These are phyloP conservation scores for Penicillium oxalicum DNA, from an alignment of 2,329 filamentous ascomycete species.

Conservation along the genomic window DNA sequence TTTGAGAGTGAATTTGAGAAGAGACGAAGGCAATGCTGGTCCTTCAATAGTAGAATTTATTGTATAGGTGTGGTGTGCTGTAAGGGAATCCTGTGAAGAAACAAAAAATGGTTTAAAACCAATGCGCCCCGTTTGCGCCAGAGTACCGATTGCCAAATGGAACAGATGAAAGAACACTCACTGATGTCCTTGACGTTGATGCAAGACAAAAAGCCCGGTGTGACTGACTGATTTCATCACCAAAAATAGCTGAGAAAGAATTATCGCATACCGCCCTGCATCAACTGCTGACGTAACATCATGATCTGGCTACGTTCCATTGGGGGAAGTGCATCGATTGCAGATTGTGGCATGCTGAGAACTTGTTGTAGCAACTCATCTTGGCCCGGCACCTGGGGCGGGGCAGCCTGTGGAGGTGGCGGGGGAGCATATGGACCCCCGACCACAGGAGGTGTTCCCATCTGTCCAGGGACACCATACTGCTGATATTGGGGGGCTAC, in stretches of 20 bases:
- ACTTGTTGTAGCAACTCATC: conserved; percentile 75
- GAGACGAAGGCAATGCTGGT: too few relatives aligned
- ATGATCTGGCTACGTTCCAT: conserved; percentile 74
- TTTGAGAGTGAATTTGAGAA: too few relatives aligned
- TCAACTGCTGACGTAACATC: conserved; percentile 62
- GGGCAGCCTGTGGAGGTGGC: conserved; percentile 34
- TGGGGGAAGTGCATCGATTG: conserved; percentile 72
- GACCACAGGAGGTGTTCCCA: conserved; percentile 48
- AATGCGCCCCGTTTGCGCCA: background rate
- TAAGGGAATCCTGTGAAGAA: background rate
- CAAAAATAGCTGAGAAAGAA: background rate
- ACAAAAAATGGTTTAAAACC: background rate
- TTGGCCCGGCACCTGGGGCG: conserved; percentile 51
- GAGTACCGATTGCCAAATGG: too few relatives aligned
- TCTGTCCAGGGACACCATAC: conserved; percentile 40
- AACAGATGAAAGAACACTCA: background rate
- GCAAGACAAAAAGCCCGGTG: background rate
- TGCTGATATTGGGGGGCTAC: conserved; percentile 34
- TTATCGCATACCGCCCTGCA: conserved; percentile 36
- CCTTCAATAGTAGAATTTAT: too few relatives aligned
- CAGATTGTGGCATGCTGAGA: conserved; percentile 69
- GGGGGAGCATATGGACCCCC: conserved; percentile 39
- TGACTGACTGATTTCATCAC: background rate
- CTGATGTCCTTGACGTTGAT: background rate
- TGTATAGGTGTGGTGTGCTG: background rate